These are phyloP conservation scores for Ramularia collo-cygni DNA, from an alignment of 2,329 filamentous ascomycete species.

Conservation along the genomic window DNA sequence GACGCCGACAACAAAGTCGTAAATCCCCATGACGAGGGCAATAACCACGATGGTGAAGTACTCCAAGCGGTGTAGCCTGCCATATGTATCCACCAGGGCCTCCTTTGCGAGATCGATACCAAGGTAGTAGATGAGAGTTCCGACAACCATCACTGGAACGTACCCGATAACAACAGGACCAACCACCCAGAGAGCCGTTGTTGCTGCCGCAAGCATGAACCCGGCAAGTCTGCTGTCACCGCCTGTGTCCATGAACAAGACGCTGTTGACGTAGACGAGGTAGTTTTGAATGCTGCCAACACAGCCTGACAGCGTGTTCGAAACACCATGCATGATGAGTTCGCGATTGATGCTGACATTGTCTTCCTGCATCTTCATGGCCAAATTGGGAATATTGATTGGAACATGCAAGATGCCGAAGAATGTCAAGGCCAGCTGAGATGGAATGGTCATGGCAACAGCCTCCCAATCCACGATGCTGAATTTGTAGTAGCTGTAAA, in stretches of 20 bases:
- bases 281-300: conserved; percentile 92
- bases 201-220: conserved; percentile 72
- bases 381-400: conserved; percentile 93
- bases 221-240: conserved; percentile 82
- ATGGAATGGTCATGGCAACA: conserved; percentile 75
- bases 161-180: conserved; percentile 86
- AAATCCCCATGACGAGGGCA: conserved; percentile 89
- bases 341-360: conserved; percentile 87
- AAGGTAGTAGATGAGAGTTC: conserved; percentile 87
- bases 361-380: conserved; percentile 84
- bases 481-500: conserved; percentile 80
- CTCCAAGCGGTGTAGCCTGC: conserved; percentile 78
- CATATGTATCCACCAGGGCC: conserved; percentile 80
- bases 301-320: conserved; percentile 82
- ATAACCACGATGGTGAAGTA: conserved; percentile 86
- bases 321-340: conserved; percentile 84
- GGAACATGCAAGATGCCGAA: conserved; percentile 96
- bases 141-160: conserved; percentile 95
- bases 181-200: conserved; percentile 72
- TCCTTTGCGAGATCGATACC: conserved; percentile 88
- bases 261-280: conserved; percentile 91
- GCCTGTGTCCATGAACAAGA: conserved; percentile 92
- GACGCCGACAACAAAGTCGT: conserved; percentile 94
- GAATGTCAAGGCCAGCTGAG: conserved; percentile 95
- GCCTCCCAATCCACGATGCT: conserved; percentile 68